Conservation (phyloP, 768 basidiomycete species). For the Lentinula lateritia region DNA sequence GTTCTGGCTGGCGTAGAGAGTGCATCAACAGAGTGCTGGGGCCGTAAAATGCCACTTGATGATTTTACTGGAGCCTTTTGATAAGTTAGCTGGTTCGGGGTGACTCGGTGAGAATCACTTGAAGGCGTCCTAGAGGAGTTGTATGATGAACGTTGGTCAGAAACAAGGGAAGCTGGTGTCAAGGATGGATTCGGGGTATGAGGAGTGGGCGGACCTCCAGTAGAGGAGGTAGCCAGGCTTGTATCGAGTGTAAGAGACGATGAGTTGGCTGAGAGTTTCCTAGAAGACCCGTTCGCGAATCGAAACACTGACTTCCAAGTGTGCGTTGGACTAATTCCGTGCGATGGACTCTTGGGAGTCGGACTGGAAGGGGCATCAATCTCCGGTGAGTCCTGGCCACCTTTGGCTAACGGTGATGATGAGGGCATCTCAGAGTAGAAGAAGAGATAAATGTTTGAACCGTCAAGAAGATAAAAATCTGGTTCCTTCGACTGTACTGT, state of each 20-base stretch:
- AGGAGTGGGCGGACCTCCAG: constrained; percentile 31
- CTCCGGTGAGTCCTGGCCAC: not conserved
- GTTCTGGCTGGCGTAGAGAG: constrained; percentile 22
- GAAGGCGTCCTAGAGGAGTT: constrained; percentile 77
- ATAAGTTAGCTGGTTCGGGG: not conserved
- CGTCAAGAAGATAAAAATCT: not conserved
- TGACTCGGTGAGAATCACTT: constrained; percentile 53
- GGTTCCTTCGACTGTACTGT: not conserved
- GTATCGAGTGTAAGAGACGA: constrained; percentile 51
- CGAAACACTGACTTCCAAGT: constrained; percentile 76
- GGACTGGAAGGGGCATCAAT: not conserved
- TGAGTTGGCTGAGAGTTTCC: constrained; percentile 41
- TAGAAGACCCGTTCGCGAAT: constrained; percentile 52
- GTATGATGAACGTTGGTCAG: constrained; percentile 68
- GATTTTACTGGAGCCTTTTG: constrained; percentile 20
- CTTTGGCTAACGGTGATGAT: not conserved
- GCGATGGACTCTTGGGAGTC: not conserved
- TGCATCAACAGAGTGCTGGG: constrained; percentile 29
- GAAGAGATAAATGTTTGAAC: not conserved
- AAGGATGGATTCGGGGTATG: constrained; percentile 43
- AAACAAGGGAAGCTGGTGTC: constrained; percentile 48
- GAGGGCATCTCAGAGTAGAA: not conserved
- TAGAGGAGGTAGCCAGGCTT: constrained; percentile 26
- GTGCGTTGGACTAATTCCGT: not conserved
- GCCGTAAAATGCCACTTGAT: constrained; percentile 11